Percentiles rank a stretch among this genome's conserved stretches.
These are phyloP conservation scores for Vigna trinervia DNA, from an alignment of 306 rosid genomes.

Conservation along the genomic window DNA sequence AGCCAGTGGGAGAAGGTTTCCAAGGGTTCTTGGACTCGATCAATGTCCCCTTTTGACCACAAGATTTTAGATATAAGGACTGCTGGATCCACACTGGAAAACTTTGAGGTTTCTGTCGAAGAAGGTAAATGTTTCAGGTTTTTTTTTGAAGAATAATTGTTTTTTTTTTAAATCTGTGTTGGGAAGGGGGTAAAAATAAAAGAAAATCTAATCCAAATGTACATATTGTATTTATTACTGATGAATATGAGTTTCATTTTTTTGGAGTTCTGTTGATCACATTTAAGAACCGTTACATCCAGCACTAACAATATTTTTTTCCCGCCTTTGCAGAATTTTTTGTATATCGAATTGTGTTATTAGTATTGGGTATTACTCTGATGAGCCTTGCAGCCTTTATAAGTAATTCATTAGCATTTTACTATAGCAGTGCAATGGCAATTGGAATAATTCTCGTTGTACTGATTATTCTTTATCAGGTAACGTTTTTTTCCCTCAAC, in stretches of 20 bases:
- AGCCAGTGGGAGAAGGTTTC: conserved; percentile 86
- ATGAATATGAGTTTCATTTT: conserved; percentile 32
- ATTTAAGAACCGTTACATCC: conserved; percentile 6
- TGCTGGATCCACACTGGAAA: conserved; percentile 64
- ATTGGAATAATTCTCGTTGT: conserved; percentile 81
- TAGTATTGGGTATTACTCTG: conserved; percentile 66
- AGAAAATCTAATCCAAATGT: background rate
- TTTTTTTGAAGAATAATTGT: background rate
- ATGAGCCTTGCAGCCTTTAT: conserved; percentile 72
- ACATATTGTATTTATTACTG: conserved; percentile 9
- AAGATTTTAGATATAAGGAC: conserved; percentile 77
- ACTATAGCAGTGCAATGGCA: conserved; percentile 83
- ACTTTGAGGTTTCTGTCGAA: conserved; percentile 70
- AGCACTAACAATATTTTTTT: conserved; percentile 17
- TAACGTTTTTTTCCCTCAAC: conserved; percentile 45
- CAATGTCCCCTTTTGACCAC: conserved; percentile 86
- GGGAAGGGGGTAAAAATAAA: background rate
- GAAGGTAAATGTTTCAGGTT: conserved; percentile 63
- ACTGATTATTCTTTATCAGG: conserved; percentile 92
- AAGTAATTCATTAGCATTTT: conserved; percentile 80
- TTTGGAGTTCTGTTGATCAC: conserved; percentile 21
- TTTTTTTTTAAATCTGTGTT: background rate
- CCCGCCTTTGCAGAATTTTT: conserved; percentile 69
- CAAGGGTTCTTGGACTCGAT: conserved; percentile 74
- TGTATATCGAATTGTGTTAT: conserved; percentile 62